Percentiles rank a stretch among this genome's conserved stretches.
These are phyloP conservation scores for Sphagnum contortum DNA, from an alignment of 225 moss, liverwort and hornwort species.

Conservation along the genomic window DNA sequence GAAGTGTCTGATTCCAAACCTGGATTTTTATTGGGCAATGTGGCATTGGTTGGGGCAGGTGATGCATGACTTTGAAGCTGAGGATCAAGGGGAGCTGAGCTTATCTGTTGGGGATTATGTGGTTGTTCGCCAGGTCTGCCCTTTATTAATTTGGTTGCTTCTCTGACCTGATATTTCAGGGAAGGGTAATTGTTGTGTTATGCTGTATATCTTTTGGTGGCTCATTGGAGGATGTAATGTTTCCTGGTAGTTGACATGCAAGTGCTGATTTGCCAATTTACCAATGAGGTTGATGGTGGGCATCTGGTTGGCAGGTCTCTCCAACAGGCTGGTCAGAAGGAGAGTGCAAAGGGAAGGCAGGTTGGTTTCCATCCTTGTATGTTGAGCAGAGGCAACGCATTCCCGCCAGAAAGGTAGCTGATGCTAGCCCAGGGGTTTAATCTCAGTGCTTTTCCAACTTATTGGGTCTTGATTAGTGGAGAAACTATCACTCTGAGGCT, in stretches of 20 bases:
- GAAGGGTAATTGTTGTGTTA: too few relatives aligned
- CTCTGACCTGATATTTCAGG: too few relatives aligned
- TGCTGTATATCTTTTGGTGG: too few relatives aligned
- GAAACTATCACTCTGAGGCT: too few relatives aligned
- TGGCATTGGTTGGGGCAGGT: constrained; percentile 12
- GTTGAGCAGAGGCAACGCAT: constrained; percentile 38
- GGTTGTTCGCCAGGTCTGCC: constrained; percentile 36
- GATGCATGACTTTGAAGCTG: constrained; percentile 43
- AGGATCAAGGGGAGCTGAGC: constrained; percentile 37
- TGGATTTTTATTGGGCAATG: neutral
- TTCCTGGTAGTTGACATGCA: too few relatives aligned
- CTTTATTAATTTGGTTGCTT: too few relatives aligned
- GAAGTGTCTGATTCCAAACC: neutral
- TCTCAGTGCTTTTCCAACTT: too few relatives aligned
- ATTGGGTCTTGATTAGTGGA: too few relatives aligned
- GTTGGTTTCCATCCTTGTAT: constrained; percentile 42
- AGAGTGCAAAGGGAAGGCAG: constrained; percentile 41
- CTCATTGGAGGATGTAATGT: too few relatives aligned
- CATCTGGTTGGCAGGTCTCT: constrained; percentile 14
- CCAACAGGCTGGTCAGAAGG: constrained; percentile 42
- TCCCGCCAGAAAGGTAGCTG: constrained; percentile 39
- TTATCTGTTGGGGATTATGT: constrained; percentile 45
- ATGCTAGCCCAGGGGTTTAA: constrained; percentile 24
- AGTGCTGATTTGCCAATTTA: too few relatives aligned
- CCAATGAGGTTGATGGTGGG: too few relatives aligned